Evolutionary conservation across 352 stramenopile species (phyloP).

Genomic region (Pythium aquatile): DNA sequence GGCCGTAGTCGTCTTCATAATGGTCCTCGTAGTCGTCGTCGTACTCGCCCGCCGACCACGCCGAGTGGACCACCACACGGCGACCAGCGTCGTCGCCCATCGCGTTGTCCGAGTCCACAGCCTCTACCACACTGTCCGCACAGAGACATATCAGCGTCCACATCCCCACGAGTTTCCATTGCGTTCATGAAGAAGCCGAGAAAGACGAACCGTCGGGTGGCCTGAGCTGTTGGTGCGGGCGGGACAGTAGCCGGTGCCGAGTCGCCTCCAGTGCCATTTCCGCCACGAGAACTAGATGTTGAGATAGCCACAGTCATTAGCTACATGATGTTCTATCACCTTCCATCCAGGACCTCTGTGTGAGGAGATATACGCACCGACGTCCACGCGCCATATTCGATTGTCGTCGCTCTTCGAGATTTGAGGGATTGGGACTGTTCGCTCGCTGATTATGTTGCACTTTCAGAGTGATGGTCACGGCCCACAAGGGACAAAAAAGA

Average conservation of each 20-base stretch:
- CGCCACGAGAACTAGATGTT: neutral
- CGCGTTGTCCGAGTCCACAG: neutral
- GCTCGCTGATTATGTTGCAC: slow-evolving; percentile 2
- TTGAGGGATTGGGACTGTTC: neutral
- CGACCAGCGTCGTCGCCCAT: neutral
- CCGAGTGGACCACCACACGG: neutral
- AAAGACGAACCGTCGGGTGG: neutral
- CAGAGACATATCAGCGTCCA: neutral
- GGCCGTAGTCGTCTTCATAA: neutral
- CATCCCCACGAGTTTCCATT: neutral
- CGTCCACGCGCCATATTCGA: neutral
- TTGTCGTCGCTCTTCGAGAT: neutral
- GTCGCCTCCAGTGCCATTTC: neutral
- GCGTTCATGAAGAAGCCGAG: neutral
- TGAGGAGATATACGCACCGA: slow-evolving; percentile 5
- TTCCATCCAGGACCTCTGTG: neutral
- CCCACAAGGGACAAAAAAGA: slow-evolving; percentile 3
- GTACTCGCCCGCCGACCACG: neutral
- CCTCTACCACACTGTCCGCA: neutral
- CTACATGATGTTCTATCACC: neutral
- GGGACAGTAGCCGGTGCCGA: neutral
- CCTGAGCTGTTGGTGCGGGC: neutral
- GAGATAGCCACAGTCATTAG: neutral
- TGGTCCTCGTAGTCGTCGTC: slow-evolving; percentile 10
- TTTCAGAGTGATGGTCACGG: slow-evolving; percentile 7